Evolutionary conservation across 169 alveolate species (phyloP), one percentile per base, ranked within the genome.

Genomic region (Eimeria tenella): DNA sequence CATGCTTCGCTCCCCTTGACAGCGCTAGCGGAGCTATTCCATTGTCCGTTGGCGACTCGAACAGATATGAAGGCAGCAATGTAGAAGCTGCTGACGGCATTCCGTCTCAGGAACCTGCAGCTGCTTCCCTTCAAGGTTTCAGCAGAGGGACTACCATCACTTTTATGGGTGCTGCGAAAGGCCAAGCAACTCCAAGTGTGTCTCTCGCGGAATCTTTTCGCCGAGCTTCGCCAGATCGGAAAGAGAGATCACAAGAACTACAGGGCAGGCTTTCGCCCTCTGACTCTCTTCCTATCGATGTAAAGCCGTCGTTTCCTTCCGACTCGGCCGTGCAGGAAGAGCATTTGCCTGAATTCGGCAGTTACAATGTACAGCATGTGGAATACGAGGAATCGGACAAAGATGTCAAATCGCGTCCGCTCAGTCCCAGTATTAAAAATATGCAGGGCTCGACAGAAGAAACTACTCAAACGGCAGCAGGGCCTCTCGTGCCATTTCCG

Each of bases 161-260:
- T 1, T 55, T 77, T 21, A 53, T 60, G 56, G 71, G 70, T 3
- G 56, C 19, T 11, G 75, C 75, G 70, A 49, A 21, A n/a, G 53
- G 15, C 52, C 68, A 50, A 31, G 87, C 53, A n/a, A 9, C 70
- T 19, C 19, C 68, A 4, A 5, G 23, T 1, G n/a, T 53, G 9
- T 77, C 87, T 7, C 68, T 77, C 52, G 87, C 87, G 21, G 87
- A 77, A 49, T 50, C 87, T 9, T 77, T 77, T 60, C 87, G 68
- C 52, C 87, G 87, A 65, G 63, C 87, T n/a, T 77, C 63, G 4
- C 63, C 63, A 3, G 87, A 55, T 1, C 52, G 3, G 0, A 60
- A 3, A 19, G 21, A 53, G 6, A 42, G 49, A 77, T 1, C 52
- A 17, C 52, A 52, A 15, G 49, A 19, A n/a, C 0, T 25, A 75